phyloP scores from a whole-genome alignment of 2,329 filamentous ascomycete genomes.

The Botrytis aclada region DNA sequence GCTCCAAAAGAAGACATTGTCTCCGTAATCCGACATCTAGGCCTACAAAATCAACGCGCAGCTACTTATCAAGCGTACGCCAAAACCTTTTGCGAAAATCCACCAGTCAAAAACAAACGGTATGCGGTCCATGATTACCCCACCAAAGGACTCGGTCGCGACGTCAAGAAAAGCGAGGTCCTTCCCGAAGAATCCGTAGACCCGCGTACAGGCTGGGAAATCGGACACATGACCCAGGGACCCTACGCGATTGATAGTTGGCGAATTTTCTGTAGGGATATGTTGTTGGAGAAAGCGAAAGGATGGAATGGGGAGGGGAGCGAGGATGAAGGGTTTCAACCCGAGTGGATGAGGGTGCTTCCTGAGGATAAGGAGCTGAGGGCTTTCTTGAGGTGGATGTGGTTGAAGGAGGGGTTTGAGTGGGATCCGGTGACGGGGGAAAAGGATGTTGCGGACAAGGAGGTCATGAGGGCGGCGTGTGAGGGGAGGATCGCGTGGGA shows the following conservation, averaged over 20 bases:
- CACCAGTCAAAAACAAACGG: constrained; percentile 57
- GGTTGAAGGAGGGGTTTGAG: constrained; percentile 79
- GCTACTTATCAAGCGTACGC: constrained; percentile 68
- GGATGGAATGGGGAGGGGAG: constrained; percentile 65
- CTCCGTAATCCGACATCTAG: constrained; percentile 64
- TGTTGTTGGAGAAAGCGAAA: constrained; percentile 60
- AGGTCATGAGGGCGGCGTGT: constrained; percentile 55
- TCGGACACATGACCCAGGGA: constrained; percentile 79
- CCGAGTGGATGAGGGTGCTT: constrained; percentile 86
- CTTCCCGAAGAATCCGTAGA: constrained; percentile 43
- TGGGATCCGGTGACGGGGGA: constrained; percentile 75
- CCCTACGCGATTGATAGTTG: constrained; percentile 85
- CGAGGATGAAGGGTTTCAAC: constrained; percentile 62
- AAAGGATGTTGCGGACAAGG: constrained; percentile 49
- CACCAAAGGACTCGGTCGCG: constrained; percentile 45
- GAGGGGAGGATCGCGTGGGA: constrained; percentile 50
- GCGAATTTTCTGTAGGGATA: constrained; percentile 89
- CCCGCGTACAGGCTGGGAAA: constrained; percentile 61
- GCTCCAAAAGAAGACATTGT: constrained; percentile 56
- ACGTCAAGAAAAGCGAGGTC: constrained; percentile 47
- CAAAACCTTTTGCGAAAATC: constrained; percentile 57
- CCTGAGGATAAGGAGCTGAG: constrained; percentile 86
- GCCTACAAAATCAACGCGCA: constrained; percentile 66
- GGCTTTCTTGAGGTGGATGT: constrained; percentile 85
- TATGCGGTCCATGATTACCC: constrained; percentile 58